Conservation (phyloP, 805 yeast species). For the Lipomyces sp. region DNA sequence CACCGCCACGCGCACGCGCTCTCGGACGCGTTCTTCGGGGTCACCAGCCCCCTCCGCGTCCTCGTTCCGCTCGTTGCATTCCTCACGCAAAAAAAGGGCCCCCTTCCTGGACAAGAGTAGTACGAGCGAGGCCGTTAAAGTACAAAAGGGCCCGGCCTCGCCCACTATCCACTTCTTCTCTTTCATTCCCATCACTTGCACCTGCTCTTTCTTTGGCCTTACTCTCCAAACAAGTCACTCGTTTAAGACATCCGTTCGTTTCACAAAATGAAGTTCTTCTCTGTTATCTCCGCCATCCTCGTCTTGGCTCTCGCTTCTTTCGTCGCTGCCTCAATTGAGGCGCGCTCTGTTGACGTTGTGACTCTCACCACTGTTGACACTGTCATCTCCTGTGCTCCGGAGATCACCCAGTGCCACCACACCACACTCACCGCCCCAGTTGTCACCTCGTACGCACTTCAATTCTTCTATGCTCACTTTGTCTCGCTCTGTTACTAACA, state of each 20-base stretch:
- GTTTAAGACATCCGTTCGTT: slow-evolving; percentile 18
- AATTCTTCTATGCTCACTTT: background rate
- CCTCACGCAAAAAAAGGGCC: no score
- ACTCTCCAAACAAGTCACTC: slow-evolving; percentile 26
- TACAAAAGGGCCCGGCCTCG: background rate
- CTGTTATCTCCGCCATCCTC: slow-evolving; percentile 29
- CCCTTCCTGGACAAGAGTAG: no score
- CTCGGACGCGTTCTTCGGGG: no score
- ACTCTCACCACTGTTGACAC: slow-evolving; percentile 52
- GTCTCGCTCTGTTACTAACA: background rate
- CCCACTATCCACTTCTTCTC: background rate
- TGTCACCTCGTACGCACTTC: slow-evolving; percentile 21
- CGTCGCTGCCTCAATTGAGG: slow-evolving; percentile 33
- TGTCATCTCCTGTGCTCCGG: slow-evolving; percentile 53
- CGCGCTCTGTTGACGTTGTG: slow-evolving; percentile 34
- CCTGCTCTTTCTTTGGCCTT: slow-evolving; percentile 10
- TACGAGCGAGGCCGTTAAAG: no score
- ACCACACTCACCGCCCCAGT: slow-evolving; percentile 8
- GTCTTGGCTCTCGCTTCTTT: slow-evolving; percentile 29
- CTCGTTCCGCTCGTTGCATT: no score
- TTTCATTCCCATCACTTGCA: background rate
- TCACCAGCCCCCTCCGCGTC: no score
- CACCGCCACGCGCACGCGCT: no score
- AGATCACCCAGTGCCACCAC: slow-evolving; percentile 56
- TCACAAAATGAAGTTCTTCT: slow-evolving; percentile 38